A percentile compares a stretch with the other conserved stretches of the same genome.
Evolutionary conservation across 768 basidiomycete species (phyloP).

Genomic region (Agaricus sinodeliciosus): DNA sequence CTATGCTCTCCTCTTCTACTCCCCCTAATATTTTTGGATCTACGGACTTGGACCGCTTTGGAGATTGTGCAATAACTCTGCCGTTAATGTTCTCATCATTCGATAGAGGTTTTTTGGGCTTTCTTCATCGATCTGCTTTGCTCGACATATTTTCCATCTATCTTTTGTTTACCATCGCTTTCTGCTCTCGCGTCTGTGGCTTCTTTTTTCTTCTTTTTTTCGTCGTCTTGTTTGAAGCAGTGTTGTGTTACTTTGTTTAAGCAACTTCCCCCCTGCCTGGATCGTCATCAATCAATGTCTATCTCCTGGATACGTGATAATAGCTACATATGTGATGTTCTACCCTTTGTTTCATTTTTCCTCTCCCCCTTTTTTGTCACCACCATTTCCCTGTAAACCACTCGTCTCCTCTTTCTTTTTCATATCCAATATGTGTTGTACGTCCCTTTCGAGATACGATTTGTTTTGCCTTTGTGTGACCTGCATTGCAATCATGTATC

Average conservation of each 20-base stretch:
- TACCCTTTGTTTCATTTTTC: neutral
- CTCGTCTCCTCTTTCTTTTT: neutral
- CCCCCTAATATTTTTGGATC: neutral
- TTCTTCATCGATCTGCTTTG: conserved; percentile 8
- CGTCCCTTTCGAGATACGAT: too few species aligned
- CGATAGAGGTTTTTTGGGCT: conserved; percentile 6
- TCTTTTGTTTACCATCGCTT: neutral
- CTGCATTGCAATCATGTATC: neutral
- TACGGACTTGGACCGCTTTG: neutral
- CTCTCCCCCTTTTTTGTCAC: neutral
- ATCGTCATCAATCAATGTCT: neutral
- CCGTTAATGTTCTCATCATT: conserved; percentile 1
- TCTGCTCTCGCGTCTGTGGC: neutral
- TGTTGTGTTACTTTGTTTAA: neutral
- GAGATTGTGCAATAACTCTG: conserved; percentile 5
- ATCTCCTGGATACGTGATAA: neutral
- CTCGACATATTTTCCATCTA: conserved; percentile 6
- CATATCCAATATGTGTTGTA: neutral
- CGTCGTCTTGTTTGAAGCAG: neutral
- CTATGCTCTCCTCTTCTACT: neutral
- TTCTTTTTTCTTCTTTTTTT: neutral
- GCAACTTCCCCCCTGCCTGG: neutral
- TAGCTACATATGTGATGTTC: neutral
- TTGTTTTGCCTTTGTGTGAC: too few species aligned
- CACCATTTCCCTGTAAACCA: neutral